phyloP scores from a whole-genome alignment of 2,329 filamentous ascomycete species.

The Cladosporium cucumerinum region DNA sequence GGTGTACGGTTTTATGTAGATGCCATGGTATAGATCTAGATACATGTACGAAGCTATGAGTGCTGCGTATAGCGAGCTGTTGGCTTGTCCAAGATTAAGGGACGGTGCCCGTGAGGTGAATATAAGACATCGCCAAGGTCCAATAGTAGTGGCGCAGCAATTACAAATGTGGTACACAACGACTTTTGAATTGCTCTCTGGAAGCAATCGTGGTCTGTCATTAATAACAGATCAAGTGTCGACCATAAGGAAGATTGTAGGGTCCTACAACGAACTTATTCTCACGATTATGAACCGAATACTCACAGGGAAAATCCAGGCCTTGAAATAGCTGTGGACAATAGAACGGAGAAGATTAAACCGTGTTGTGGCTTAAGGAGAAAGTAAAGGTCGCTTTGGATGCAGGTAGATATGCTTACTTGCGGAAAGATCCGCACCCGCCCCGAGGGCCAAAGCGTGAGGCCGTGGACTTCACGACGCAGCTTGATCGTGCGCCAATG shows the following conservation, averaged over 20 bases:
- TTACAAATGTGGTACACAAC: neutral
- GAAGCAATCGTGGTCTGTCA: neutral
- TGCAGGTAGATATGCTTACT: neutral
- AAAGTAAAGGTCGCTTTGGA: neutral
- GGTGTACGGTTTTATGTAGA: neutral
- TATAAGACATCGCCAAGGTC: too few species aligned
- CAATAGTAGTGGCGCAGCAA: neutral
- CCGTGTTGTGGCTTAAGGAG: neutral
- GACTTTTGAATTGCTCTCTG: neutral
- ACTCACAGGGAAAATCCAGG: neutral
- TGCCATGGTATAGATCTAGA: neutral
- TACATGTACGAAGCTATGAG: neutral
- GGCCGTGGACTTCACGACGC: neutral
- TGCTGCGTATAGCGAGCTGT: neutral
- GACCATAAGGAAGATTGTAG: neutral
- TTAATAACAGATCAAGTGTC: neutral
- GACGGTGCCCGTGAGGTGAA: too few species aligned
- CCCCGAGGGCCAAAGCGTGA: neutral
- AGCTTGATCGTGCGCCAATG: neutral
- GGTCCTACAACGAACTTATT: too few species aligned
- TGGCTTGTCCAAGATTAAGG: too few species aligned
- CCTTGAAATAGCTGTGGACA: neutral
- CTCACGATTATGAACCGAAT: neutral
- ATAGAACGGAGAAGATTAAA: too few species aligned
- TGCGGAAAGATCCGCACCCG: neutral